Percentiles rank a stretch among this genome's conserved stretches.
These are phyloP conservation scores for Malassezia equina DNA, from an alignment of 1,284 basidiomycete species.

Conservation along the genomic window DNA sequence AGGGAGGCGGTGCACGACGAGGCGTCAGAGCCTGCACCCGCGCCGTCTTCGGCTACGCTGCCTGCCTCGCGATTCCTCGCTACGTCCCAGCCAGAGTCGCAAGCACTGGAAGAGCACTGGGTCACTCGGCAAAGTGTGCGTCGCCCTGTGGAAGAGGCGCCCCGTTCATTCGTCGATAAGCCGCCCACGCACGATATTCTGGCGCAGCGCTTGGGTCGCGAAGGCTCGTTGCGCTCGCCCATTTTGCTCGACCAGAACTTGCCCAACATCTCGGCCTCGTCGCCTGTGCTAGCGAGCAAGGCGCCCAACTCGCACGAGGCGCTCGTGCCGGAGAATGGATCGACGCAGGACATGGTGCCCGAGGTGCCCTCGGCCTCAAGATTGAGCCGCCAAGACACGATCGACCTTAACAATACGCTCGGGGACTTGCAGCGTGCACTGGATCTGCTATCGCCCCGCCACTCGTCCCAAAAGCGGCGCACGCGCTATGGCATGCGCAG, in stretches of 20 bases:
- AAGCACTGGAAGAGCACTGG: not conserved
- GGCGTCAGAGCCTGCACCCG: not conserved
- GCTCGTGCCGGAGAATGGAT: not conserved
- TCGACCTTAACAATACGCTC: slow-evolving; percentile 16
- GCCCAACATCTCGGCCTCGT: not conserved
- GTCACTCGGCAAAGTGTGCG: not conserved
- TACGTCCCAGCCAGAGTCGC: not conserved
- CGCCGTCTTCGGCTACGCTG: not conserved
- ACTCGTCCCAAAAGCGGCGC: not conserved
- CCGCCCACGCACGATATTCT: not conserved
- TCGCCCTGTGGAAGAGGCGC: not conserved
- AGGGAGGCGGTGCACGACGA: not conserved
- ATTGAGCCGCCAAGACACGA: slow-evolving; percentile 10
- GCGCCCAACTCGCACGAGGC: not conserved
- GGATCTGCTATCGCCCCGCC: slow-evolving; percentile 10
- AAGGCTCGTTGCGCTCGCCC: slow-evolving; percentile 11
- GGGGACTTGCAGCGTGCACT: slow-evolving; percentile 18
- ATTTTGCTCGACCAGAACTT: slow-evolving; percentile 7
- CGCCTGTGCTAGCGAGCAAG: not conserved
- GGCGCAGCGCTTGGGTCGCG: not conserved
- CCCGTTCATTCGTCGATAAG: not conserved
- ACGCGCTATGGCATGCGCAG: not conserved
- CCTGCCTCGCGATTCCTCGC: not conserved
- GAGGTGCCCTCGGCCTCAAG: not conserved
- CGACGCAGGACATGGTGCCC: not conserved